A percentile compares a stretch with the other conserved stretches of the same genome.
Conservation (phyloP, 345 rosid genomes). For the Sonneratia alba region DNA sequence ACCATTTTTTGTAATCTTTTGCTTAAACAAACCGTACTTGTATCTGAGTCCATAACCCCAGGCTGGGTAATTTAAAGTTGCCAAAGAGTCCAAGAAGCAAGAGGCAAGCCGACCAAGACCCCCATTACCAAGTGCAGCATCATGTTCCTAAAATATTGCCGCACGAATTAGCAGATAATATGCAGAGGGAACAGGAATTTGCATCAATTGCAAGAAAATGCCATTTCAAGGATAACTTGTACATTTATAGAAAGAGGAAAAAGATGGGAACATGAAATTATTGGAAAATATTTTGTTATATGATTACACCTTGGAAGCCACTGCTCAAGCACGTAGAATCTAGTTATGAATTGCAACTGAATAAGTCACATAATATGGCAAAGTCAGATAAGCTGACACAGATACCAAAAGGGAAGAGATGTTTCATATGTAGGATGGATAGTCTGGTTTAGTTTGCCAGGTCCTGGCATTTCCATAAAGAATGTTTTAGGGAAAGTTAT, state of each 20-base stretch:
- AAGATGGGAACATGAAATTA: background rate
- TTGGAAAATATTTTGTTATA: background rate
- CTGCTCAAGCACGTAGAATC: background rate
- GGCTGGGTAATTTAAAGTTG: constrained; percentile 44
- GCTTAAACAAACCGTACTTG: constrained; percentile 44
- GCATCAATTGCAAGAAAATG: background rate
- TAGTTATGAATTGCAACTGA: background rate
- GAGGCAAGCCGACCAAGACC: constrained; percentile 47
- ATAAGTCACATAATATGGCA: background rate
- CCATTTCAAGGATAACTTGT: background rate
- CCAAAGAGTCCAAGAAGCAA: constrained; percentile 44
- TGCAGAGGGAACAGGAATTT: background rate
- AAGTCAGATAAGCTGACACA: background rate
- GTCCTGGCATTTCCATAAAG: background rate
- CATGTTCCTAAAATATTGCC: constrained; percentile 24
- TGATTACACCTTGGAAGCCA: background rate
- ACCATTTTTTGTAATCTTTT: constrained; percentile 36
- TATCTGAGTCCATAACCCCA: constrained; percentile 49
- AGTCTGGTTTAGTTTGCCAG: background rate
- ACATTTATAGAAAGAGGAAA: background rate
- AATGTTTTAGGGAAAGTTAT: background rate
- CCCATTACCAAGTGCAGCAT: constrained; percentile 52
- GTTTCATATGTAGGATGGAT: background rate
- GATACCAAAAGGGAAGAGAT: background rate
- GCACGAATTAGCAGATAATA: background rate